Base-by-base conservation (phyloP, 805 yeast genomes). In the Pichia exigua region DNA sequence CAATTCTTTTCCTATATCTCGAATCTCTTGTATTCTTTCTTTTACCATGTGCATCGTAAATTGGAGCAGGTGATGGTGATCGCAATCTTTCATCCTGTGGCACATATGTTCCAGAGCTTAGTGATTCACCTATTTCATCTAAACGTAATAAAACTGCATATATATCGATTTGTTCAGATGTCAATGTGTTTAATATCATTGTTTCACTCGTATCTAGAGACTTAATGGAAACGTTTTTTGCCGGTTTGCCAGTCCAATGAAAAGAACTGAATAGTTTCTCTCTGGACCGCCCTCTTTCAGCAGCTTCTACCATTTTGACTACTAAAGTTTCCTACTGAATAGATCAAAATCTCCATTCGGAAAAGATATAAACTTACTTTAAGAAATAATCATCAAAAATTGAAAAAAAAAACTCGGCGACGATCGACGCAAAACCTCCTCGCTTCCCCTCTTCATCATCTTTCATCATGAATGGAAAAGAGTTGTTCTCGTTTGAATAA, bases 21-120 rank as follows among this genome's bases (percentile, higher is more conserved):
- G 71, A 76, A 48, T 87, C 96, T 50, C 95, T 71, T 0, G 98
- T 90, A 64, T 94, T 94, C 11, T 80, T 81, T 61, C 98, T 82
- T 63, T 81, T 83, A 44, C 99, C 99, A 22, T 72, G 68, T 30
- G 74, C 66, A 68, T 94, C 98, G 67, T 94, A 94, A 52, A 78
- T 79, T 1, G 99, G 99, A 2, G 97, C 90, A 0, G 98, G 98
- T 2, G 96, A 87, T 0, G 91, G 89, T 2, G 95, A 87, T 54
- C 80, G 68, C 54, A 60, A 60, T 57, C 69, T 73, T 49, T 69
- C 70, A 40, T 45, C 47, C 0, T 78, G 75, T 0, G 84, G 84
- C 26, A 82, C 79, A n/a, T 35, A 35, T 4, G 11, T 35, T 15
- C 39, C 39, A 4, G 39, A 5, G 10, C 22, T 21, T 5, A 40